Evolutionary conservation across 176 grass and related monocot species (phyloP).

Genomic region (Ampelocalamus luodianensis): DNA sequence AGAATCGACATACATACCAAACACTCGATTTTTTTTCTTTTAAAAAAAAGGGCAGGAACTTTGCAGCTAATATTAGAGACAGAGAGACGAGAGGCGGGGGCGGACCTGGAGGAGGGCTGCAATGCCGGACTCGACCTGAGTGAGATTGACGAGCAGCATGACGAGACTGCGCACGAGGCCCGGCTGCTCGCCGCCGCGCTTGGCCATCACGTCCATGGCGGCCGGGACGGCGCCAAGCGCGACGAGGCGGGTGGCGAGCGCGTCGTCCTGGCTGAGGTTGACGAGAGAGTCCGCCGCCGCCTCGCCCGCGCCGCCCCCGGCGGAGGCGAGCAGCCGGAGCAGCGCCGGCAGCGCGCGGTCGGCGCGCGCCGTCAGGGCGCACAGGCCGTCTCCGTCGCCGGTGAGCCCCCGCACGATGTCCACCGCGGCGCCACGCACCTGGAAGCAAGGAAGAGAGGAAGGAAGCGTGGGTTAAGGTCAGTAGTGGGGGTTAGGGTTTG

Average conservation of each 20-base stretch:
- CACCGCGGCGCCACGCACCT: constrained; percentile 78
- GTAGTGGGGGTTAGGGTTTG: too few species aligned
- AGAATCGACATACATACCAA: neutral
- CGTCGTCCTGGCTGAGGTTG: constrained; percentile 76
- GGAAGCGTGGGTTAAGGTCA: neutral
- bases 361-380: constrained; percentile 52
- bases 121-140: constrained; percentile 73
- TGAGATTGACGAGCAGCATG: constrained; percentile 94
- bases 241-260: constrained; percentile 61
- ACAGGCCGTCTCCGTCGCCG: constrained; percentile 66
- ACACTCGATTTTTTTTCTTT: neutral
- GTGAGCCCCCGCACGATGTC: constrained; percentile 85
- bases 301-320: constrained; percentile 45
- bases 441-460: neutral
- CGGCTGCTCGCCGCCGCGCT: constrained; percentile 44
- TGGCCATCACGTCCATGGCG: constrained; percentile 76
- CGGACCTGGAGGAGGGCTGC: constrained; percentile 68
- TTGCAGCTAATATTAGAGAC: neutral
- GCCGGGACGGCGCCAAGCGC: constrained; percentile 53
- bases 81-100: neutral
- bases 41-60: neutral
- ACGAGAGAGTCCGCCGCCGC: constrained; percentile 83
- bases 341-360: constrained; percentile 62
- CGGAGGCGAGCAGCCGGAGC: constrained; percentile 54
- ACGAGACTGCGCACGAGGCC: constrained; percentile 65